Evolutionary conservation across 306 rosid genomes (phyloP), one percentile per base, ranked within the genome.

Genomic region (Castanea mollissima): DNA sequence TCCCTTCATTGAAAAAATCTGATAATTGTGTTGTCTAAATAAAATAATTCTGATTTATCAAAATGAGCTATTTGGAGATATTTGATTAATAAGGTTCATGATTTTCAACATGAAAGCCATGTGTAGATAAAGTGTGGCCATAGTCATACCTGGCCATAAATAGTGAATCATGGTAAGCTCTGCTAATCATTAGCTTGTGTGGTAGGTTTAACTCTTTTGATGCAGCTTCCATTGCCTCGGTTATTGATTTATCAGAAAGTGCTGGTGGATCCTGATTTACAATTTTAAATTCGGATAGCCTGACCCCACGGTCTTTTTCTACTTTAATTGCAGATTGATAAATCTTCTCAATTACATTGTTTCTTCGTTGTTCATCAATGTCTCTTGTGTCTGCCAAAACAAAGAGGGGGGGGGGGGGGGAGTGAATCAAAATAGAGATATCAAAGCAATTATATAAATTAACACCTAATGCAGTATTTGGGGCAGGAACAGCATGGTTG

Each of bases 201-300:
- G 94, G 80, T 78, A 95, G 90, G 81, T 91, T 90, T 46, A 92
- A 87, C 82, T 88, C 98, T 74, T 80, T 84, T 62, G 98, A 81
- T 55, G 98, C 89, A 85, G 85, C 84, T 78, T 89, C 86, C 97
- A 93, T 86, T n/a, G 93, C 96, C 78, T 83, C 85, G 57, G 88
- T 56, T 81, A 95, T 85, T 73, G 86, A 85, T 72, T 81, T 87
- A 10, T 89, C 90, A 69, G 98, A 91, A 74, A 83, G 91, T 60
- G 99, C 92, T 3, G 98, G 99, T 62, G 98, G 99, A 84, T 95
- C 98, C 87, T 95, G 98, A 82, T 95, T 95, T 56, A 95, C 44
- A 63, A 92, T 85, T 76, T 75, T 90, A 75, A 95, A 92, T 78
- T 90, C 92, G 2, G 97, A 89, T 73, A 95, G 90, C 82, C 55